Percentiles rank a stretch among this genome's conserved stretches.
These are phyloP conservation scores for Cyclotella sp. DNA, from an alignment of 108 stramenopile species.

Conservation along the genomic window DNA sequence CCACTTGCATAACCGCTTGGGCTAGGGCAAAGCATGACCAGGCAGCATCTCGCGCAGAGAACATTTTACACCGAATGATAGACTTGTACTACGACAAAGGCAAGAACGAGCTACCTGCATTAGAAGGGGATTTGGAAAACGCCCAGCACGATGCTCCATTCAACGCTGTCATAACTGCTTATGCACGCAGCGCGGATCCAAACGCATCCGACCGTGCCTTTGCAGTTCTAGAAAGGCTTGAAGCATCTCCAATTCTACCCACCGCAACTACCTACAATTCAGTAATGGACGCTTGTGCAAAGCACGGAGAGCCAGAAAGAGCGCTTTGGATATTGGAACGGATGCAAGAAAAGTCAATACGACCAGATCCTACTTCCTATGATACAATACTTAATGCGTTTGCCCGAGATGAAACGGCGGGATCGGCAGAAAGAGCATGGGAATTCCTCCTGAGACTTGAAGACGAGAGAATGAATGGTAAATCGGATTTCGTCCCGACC, in stretches of 20 bases:
- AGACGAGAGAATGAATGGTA: constrained; percentile 4
- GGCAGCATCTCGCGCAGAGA: constrained; percentile 50
- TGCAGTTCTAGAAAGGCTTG: constrained; percentile 47
- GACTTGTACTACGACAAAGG: constrained; percentile 37
- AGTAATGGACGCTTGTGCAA: constrained; percentile 55
- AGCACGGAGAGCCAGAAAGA: constrained; percentile 44
- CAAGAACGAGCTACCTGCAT: constrained; percentile 16
- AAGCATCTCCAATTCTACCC: constrained; percentile 34
- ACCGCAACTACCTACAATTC: constrained; percentile 50
- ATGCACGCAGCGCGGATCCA: constrained; percentile 46
- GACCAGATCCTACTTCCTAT: constrained; percentile 43
- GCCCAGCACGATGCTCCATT: constrained; percentile 60
- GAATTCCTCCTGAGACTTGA: constrained; percentile 36
- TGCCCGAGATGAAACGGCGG: constrained; percentile 32
- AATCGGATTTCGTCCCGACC: constrained; percentile 25
- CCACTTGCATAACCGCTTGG: constrained; percentile 43
- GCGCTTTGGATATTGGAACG: constrained; percentile 42
- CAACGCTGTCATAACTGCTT: constrained; percentile 63
- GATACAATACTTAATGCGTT: constrained; percentile 50
- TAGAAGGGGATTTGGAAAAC: constrained; percentile 39
- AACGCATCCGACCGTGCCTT: constrained; percentile 47
- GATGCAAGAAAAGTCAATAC: constrained; percentile 32
- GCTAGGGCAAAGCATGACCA: constrained; percentile 21
- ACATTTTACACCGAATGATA: constrained; percentile 56
- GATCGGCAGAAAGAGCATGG: constrained; percentile 43